phyloP scores from a whole-genome alignment of 345 rosid genomes.

The Citrus trifoliata region DNA sequence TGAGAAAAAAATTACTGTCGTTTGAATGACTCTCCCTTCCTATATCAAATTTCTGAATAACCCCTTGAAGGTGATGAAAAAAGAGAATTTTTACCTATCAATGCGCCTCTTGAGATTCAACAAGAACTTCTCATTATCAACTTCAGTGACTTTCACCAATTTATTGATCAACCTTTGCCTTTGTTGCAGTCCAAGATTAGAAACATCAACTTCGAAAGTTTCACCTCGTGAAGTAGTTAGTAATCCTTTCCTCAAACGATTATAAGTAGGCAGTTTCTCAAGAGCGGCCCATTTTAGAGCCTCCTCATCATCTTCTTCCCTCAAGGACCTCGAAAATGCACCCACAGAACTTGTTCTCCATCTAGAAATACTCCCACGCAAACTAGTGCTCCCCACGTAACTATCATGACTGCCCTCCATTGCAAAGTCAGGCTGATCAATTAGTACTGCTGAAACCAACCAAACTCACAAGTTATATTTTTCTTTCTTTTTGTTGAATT shows the following conservation, averaged over 20 bases:
- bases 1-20: too few species aligned
- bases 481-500: too few species aligned
- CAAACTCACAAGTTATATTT: too few species aligned
- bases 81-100: slow-evolving; percentile 16
- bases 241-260: slow-evolving; percentile 43
- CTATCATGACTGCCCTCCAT: not conserved
- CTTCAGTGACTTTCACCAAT: slow-evolving; percentile 27
- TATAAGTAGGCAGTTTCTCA: slow-evolving; percentile 45
- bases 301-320: slow-evolving; percentile 67
- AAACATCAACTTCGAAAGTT: slow-evolving; percentile 16
- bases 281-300: slow-evolving; percentile 55
- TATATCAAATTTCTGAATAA: too few species aligned
- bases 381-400: not conserved
- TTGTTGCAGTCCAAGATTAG: slow-evolving; percentile 17
- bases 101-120: slow-evolving; percentile 29
- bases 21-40: too few species aligned
- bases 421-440: not conserved
- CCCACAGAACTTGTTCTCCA: slow-evolving; percentile 37
- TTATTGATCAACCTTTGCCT: slow-evolving; percentile 25
- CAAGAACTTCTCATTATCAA: slow-evolving; percentile 35
- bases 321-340: slow-evolving; percentile 49
- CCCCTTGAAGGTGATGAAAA: too few species aligned
- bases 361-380: not conserved
- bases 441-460: too few species aligned
- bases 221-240: slow-evolving; percentile 19